Percentiles rank a stretch among this genome's conserved stretches.
Conservation (phyloP, 495 filamentous ascomycete species). For the Aspergillus affinis region DNA sequence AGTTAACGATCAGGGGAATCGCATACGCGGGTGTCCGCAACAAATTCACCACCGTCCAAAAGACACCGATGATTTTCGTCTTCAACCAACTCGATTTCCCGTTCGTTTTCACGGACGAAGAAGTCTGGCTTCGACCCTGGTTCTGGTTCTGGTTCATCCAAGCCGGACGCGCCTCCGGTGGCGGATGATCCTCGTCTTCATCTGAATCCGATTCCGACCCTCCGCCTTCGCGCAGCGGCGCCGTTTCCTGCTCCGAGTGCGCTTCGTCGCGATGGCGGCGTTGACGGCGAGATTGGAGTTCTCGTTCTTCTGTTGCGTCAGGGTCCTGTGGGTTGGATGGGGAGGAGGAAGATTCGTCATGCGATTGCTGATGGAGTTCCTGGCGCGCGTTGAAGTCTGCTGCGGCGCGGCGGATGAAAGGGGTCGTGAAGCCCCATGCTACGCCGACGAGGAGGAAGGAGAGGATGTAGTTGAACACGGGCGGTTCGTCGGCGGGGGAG, state of each 20-base stretch:
- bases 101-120: background rate
- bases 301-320: conserved; percentile 14
- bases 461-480: conserved; percentile 73
- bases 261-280: conserved; percentile 10
- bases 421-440: conserved; percentile 73
- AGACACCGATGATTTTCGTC: conserved; percentile 52
- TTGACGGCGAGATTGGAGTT: conserved; percentile 16
- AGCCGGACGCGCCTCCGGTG: conserved; percentile 21
- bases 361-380: conserved; percentile 23
- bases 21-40: conserved; percentile 80
- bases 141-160: conserved; percentile 24
- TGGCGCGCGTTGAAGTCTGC: conserved; percentile 57
- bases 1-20: conserved; percentile 79
- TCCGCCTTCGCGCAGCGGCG: background rate
- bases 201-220: background rate
- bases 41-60: conserved; percentile 76
- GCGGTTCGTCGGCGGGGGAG: conserved; percentile 43
- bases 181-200: conserved; percentile 24
- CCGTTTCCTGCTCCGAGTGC: background rate
- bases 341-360: conserved; percentile 13
- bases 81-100: conserved; percentile 46
- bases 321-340: background rate
- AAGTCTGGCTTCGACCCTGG: background rate
- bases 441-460: conserved; percentile 90
- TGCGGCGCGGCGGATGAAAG: conserved; percentile 59